These are phyloP conservation scores for Lichtheimia ramosa DNA, from an alignment of 371 early-diverging fungal species.

Conservation along the genomic window DNA sequence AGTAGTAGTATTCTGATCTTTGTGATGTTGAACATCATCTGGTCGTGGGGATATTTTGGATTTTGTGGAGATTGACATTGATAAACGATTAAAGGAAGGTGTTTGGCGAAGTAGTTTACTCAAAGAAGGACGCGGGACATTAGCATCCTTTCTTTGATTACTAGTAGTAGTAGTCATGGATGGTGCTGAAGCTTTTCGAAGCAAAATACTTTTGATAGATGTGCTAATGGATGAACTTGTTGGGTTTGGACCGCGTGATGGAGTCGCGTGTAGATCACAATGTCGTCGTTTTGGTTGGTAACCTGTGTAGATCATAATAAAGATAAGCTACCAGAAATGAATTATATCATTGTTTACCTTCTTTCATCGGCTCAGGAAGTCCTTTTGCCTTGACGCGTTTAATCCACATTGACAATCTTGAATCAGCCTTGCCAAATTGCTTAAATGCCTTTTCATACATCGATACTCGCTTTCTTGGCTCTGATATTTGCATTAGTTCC, in stretches of 20 bases:
- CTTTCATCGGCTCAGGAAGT: conserved; percentile 17
- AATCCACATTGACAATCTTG: conserved; percentile 25
- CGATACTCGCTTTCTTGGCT: conserved; percentile 28
- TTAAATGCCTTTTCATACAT: conserved; percentile 36
- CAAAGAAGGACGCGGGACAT: not conserved
- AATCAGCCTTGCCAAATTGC: conserved; percentile 27
- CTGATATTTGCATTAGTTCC: conserved; percentile 25
- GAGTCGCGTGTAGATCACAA: too few species aligned
- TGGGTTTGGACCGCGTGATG: too few species aligned
- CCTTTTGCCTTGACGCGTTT: conserved; percentile 21
- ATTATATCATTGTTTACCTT: conserved; percentile 13
- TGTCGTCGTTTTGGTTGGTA: too few species aligned
- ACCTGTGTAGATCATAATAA: too few species aligned
- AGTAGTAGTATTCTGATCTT: not conserved
- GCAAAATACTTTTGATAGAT: too few species aligned
- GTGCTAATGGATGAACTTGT: too few species aligned
- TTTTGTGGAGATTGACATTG: not conserved
- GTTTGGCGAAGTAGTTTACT: not conserved
- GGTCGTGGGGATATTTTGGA: not conserved
- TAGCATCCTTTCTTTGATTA: too few species aligned
- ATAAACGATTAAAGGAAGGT: not conserved
- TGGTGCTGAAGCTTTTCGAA: too few species aligned
- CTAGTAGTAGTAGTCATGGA: too few species aligned
- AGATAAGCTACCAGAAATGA: too few species aligned
- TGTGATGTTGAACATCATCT: not conserved